Conservation (phyloP, 1,284 basidiomycete genomes). For the Heterobasidion irregulare region DNA sequence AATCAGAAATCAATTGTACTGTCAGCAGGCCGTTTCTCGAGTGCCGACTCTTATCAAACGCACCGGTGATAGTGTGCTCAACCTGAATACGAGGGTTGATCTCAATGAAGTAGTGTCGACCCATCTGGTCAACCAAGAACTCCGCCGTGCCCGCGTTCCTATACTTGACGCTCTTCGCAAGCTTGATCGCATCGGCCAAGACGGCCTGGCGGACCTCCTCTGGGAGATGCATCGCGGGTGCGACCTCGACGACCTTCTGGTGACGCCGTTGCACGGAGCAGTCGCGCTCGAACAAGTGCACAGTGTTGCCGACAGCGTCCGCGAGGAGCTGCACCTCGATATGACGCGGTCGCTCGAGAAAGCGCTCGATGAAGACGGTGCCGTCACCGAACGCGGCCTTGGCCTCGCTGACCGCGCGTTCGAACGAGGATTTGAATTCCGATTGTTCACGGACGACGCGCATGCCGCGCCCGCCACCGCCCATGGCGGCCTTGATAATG, state of each 20-base stretch:
- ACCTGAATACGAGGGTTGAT: constrained; percentile 98
- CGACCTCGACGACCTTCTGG: constrained; percentile 99
- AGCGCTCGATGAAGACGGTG: constrained; percentile 97
- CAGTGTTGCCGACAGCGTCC: constrained; percentile 86
- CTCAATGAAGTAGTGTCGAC: constrained; percentile 97
- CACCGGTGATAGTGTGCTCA: constrained; percentile 95
- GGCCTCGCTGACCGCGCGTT: constrained; percentile 92
- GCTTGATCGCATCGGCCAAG: constrained; percentile 86
- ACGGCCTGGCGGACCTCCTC: constrained; percentile 90
- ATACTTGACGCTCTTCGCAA: constrained; percentile 89
- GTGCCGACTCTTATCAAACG: constrained; percentile 13
- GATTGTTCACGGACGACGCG: constrained; percentile 92
- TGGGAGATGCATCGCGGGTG: constrained; percentile 90
- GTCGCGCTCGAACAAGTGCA: constrained; percentile 97
- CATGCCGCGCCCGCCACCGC: constrained; percentile 98
- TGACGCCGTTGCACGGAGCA: constrained; percentile 97
- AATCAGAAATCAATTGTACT: constrained; percentile 5
- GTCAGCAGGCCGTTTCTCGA: neutral
- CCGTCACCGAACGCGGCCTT: constrained; percentile 97
- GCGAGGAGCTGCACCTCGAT: constrained; percentile 97
- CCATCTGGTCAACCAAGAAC: constrained; percentile 94
- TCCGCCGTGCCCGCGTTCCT: constrained; percentile 96
- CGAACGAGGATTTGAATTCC: constrained; percentile 86
- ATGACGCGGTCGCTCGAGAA: constrained; percentile 93
- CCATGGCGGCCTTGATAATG: constrained; percentile 98